phyloP scores from a whole-genome alignment of 257 asterid species.

The Solanum chilense region DNA sequence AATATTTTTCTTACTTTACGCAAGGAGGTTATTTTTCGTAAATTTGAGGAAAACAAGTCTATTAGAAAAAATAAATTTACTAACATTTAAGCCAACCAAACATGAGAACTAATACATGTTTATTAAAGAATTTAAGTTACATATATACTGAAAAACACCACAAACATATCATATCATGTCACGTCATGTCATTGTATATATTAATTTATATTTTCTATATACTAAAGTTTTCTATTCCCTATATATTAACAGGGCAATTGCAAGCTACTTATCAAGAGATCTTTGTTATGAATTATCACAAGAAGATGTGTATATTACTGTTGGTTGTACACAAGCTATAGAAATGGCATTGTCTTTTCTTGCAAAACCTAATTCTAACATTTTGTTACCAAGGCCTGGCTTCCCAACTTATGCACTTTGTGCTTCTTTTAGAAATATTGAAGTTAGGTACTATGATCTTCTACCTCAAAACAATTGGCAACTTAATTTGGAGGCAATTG shows the following conservation, averaged over 20 bases:
- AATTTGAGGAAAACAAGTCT: too few species aligned
- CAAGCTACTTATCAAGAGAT: constrained; percentile 58
- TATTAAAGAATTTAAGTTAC: not conserved
- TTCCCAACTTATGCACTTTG: constrained; percentile 64
- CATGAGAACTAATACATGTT: not conserved
- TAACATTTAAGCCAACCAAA: not conserved
- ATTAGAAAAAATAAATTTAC: too few species aligned
- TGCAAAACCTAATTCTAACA: constrained; percentile 54
- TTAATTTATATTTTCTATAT: not conserved
- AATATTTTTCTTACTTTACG: too few species aligned
- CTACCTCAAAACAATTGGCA: constrained; percentile 55
- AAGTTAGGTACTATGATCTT: constrained; percentile 56
- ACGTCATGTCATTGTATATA: not conserved
- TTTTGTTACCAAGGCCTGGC: constrained; percentile 76
- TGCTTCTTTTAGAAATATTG: constrained; percentile 52
- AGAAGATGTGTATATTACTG: constrained; percentile 64
- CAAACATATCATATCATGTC: not conserved
- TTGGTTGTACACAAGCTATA: constrained; percentile 88
- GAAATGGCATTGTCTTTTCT: constrained; percentile 48
- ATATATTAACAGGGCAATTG: constrained; percentile 48
- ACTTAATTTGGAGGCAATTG: constrained; percentile 51
- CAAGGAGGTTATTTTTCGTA: accelerated
- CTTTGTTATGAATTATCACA: constrained; percentile 39
- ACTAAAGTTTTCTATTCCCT: not conserved
- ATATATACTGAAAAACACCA: not conserved